Base-by-base conservation (phyloP, 495 filamentous ascomycete genomes). In the Penicillium egyptiacum region DNA sequence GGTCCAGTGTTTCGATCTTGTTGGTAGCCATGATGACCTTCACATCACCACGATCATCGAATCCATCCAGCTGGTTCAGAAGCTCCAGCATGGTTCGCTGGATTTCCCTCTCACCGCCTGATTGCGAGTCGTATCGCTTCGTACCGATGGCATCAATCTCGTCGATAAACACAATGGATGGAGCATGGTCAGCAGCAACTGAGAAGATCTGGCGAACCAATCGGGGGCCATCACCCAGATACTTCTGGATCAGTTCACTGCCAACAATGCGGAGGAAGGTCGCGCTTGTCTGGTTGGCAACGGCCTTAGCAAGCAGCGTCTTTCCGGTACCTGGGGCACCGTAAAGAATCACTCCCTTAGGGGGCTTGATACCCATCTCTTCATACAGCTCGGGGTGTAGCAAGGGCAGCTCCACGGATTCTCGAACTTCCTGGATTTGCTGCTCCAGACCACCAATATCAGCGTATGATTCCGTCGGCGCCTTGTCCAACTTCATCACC, bases 11-110 rank as follows among this genome's bases (percentile, higher is more conserved):
- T 67, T 99, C 94, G 60, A 99, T 99, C 83, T 99, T 99, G 83
- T 99, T 99, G 48, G 94, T 99, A 17, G 94, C 94, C 90, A 99
- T 96, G 73, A 99, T 91, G 51, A 99, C 94, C 81, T 99, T 99
- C 72, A 99, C 95, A 71, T 99, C 94, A 60, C 94, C 94, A 61
- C 94, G 88, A 73, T 99, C 94, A 73, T 99, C 94, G 75, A 99
- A 99, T 56, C 94, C 94, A 70, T 99, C 94, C 16, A 99, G 85
- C 73, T 99, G 94, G 74, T 99, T 99, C 40, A 99, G 86, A 47
- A 99, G 83, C 71, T 99, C 94, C 75, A 99, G 78, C 94, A 99
- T 99, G 46, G 94, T 99, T 63, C 94, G 86, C 78, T 99, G 94
- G 22, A 99, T 89, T 71, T 99, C 94, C 60, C 95, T 88, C 72